Evolutionary conservation across 371 early-diverging fungal genomes (phyloP), one percentile per base, ranked within the genome.

Genomic region (Mortierella sp.): DNA sequence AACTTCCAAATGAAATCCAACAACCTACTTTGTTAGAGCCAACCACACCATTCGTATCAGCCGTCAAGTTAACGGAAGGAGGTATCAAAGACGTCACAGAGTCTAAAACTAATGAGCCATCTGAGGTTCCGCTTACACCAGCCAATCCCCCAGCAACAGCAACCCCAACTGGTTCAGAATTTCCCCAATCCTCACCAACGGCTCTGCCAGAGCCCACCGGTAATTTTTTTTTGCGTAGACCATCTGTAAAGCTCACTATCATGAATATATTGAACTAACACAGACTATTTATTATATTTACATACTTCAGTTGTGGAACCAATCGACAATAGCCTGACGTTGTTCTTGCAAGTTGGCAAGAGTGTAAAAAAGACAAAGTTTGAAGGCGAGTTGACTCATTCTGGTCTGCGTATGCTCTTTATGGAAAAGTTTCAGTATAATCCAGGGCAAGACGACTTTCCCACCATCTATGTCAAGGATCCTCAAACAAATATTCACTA

Each of bases 381-480:
- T 58, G 83, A 83, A 6, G 91, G 90, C 15, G 89, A 89, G 57
- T 59, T 91, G 53, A 90, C 86, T 49, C 85, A 87, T 28, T 83
- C 90, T n/a, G 89, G 89, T 1, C 70, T 91, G 19, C 84, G 88
- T 40, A 89, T 83, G 76, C 59, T 88, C 29, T 91, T 91, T 65
- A 85, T 91, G 65, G 91, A 91, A 65, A 87, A 87, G 51, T 91
- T 91, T 57, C 87, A 85, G 65, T 89, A 90, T 72, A 86, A 87
- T 28, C 86, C 89, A 19, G 85, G 89, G 6, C 86, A 89, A 66
- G 85, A 87, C 15, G 88, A 90, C 70, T 91, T 91, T 43, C 89
- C 91, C 1, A 88, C 72, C 28, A 89, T 93, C 31, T 93, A 94
- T 66, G 89, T 94, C 35, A 86, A 86, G 34, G 93, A 93, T 64